A percentile compares a stretch with the other conserved stretches of the same genome.
Evolutionary conservation across 176 grass and related monocot genomes (phyloP).

Genomic region (Oryza punctata): DNA sequence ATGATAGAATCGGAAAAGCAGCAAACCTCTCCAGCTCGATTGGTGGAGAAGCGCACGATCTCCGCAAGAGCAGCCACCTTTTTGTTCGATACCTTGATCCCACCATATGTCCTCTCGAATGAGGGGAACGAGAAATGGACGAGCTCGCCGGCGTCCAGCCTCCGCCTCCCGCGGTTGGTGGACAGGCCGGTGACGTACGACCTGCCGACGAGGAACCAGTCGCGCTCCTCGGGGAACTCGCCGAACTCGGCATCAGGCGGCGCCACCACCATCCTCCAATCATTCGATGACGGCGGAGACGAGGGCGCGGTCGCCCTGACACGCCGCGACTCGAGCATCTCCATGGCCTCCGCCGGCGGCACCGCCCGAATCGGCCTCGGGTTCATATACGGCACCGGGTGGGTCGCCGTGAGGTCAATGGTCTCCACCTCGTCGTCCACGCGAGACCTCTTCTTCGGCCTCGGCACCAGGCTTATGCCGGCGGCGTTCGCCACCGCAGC

Average conservation of each 20-base stretch:
- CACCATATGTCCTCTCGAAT: slow-evolving; percentile 24
- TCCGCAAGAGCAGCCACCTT: slow-evolving; percentile 46
- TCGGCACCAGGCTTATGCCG: slow-evolving; percentile 45
- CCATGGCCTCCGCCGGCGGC: slow-evolving; percentile 20
- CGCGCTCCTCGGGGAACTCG: slow-evolving; percentile 65
- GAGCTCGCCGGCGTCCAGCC: slow-evolving; percentile 66
- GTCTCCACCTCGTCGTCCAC: slow-evolving; percentile 7
- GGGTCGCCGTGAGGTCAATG: slow-evolving; percentile 40
- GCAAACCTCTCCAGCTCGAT: slow-evolving; percentile 74
- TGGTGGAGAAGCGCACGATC: slow-evolving; percentile 94
- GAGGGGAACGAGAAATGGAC: slow-evolving; percentile 84
- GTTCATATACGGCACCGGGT: slow-evolving; percentile 69
- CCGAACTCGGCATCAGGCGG: slow-evolving; percentile 63
- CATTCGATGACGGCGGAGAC: slow-evolving; percentile 33
- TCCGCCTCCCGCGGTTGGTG: slow-evolving; percentile 64
- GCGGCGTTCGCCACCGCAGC: not conserved
- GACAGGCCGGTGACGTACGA: slow-evolving; percentile 70
- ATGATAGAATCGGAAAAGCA: not conserved
- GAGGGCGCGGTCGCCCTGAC: slow-evolving; percentile 18
- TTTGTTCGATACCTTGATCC: slow-evolving; percentile 47
- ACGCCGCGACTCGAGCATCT: slow-evolving; percentile 2
- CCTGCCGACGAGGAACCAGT: slow-evolving; percentile 79
- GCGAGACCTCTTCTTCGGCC: slow-evolving; percentile 37
- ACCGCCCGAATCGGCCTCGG: slow-evolving; percentile 70
- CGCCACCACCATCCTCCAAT: slow-evolving; percentile 43